Base-by-base conservation (phyloP, 805 yeast genomes). In the Metschnikowia peoriensis region DNA sequence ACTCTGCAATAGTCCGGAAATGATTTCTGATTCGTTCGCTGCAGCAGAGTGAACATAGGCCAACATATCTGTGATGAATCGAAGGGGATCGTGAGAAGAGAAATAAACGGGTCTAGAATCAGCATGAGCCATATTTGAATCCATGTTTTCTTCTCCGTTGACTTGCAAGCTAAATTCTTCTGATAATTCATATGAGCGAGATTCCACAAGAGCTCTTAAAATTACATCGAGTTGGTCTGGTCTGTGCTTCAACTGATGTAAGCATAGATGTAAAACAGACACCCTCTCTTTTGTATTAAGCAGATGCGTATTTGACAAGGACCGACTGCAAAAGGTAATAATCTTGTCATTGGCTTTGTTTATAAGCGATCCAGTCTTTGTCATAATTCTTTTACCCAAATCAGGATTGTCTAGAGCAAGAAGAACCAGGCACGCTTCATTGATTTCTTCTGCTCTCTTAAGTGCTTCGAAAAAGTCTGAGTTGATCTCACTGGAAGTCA, bases 31-130 rank as follows among this genome's bases (percentile, higher is more conserved):
- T 67, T 94, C 99, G 68, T 89, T 89, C 4, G 91, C 96, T 32
- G 91, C 84, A 5, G 89, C 78, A 1, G 92, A 82, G 65, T 94
- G 97, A 1, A 91, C 78, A 73, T 88, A 88, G 0, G 98, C 98
- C 38, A 94, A 71, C 34, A 94, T 77, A 65, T 91, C 97, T 28
- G 97, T 96, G 15, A 89, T 75, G 57, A 85, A 92, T 50, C 97
- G 76, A 28, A 84, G 75, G 1, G 97, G 88, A 65, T 93, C 97
- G 65, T 87, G 87, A 0, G 88, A 85, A 8, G 86, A 80, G 42
- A 86, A 69, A 32, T 82, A 78, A 22, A 89, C 74, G 0, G 91
- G 88, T 50, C 78, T 63, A 11, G 61, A 47, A 39, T 46, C 52
- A 22, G 43, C 46, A 38, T 29, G 52, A 34, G 14, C 51, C 56